These are phyloP conservation scores for Mucor racemosus DNA, from an alignment of 371 early-diverging fungal species.

Conservation along the genomic window DNA sequence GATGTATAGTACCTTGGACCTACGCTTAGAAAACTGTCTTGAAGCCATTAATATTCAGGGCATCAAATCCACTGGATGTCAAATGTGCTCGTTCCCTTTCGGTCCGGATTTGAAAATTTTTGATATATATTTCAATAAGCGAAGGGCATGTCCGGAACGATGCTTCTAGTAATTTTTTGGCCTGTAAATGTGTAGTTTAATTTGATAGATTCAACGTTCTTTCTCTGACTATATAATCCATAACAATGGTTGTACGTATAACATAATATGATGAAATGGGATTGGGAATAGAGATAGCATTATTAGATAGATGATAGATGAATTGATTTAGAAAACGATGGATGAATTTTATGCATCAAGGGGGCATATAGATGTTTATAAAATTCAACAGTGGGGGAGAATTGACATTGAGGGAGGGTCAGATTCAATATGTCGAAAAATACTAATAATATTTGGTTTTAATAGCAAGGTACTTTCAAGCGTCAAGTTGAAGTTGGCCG, in stretches of 20 bases:
- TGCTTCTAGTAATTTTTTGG: constrained; percentile 12
- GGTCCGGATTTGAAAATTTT: constrained; percentile 9
- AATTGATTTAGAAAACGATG: constrained; percentile 4
- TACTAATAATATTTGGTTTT: not conserved
- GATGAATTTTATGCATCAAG: not conserved
- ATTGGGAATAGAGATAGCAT: not conserved
- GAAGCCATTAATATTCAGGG: too few relatives aligned
- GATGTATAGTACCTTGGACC: too few relatives aligned
- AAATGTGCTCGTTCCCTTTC: not conserved
- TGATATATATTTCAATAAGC: not conserved
- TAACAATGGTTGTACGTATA: constrained; percentile 39
- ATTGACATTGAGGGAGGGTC: not conserved
- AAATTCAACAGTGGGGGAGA: not conserved
- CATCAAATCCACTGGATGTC: too few relatives aligned
- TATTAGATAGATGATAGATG: not conserved
- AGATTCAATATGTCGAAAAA: not conserved
- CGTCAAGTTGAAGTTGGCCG: constrained; percentile 98
- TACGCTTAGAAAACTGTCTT: too few relatives aligned
- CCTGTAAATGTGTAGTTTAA: constrained; percentile 30
- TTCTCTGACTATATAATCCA: constrained; percentile 41
- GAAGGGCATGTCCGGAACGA: not conserved
- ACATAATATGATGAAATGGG: constrained; percentile 9
- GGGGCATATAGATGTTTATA: not conserved
- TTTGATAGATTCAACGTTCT: constrained; percentile 25
- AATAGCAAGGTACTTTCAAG: constrained; percentile 72